Evolutionary conservation across 805 yeast species (phyloP).

Genomic region (Nakazawaea populi): DNA sequence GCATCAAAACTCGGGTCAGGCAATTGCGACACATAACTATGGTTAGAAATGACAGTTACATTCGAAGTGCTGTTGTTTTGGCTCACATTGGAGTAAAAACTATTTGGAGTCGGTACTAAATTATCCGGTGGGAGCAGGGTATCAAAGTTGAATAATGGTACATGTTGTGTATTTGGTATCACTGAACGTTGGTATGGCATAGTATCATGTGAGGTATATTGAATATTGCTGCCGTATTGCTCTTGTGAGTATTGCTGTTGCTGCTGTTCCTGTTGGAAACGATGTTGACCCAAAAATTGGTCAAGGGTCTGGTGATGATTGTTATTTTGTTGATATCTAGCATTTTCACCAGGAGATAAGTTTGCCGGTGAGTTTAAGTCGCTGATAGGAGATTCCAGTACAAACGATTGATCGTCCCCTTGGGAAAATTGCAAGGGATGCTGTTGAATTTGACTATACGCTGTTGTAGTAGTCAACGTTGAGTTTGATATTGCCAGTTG

Average conservation of each 20-base stretch:
- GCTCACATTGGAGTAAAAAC: background rate
- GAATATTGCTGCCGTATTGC: background rate
- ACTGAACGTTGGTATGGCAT: no score
- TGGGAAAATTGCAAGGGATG: background rate
- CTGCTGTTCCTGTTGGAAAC: background rate
- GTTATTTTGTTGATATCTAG: background rate
- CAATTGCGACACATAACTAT: background rate
- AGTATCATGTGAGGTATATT: no score
- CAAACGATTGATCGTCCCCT: background rate
- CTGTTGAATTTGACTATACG: background rate
- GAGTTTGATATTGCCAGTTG: background rate
- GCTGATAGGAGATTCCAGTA: slow-evolving; percentile 3
- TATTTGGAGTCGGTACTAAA: background rate
- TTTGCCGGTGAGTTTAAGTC: slow-evolving; percentile 1
- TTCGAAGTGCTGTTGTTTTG: slow-evolving; percentile 3
- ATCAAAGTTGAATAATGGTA: slow-evolving; percentile 3
- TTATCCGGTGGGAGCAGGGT: slow-evolving; percentile 1
- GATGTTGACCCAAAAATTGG: background rate
- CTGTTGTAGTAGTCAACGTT: background rate
- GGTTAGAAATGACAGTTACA: slow-evolving; percentile 1
- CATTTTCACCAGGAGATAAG: background rate
- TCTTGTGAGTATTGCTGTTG: background rate
- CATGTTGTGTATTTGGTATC: background rate
- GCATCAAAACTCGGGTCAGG: background rate
- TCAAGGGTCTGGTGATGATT: background rate